Evolutionary conservation across 208 protist species (phyloP).

Genomic region (Crithidia thermophila): DNA sequence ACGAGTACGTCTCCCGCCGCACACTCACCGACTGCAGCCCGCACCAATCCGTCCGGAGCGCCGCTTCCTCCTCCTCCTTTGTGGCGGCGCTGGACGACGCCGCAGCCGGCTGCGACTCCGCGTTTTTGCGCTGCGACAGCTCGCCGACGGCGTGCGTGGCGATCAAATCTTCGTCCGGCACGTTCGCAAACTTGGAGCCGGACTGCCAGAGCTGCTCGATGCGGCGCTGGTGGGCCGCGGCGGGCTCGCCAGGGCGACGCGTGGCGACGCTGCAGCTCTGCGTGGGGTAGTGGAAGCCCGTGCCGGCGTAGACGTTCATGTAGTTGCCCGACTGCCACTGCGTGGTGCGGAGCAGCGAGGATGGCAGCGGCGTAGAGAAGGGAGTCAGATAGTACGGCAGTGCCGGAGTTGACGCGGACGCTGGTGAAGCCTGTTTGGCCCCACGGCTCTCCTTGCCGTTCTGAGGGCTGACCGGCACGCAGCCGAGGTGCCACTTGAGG

Average conservation of each 20-base stretch:
- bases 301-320: conserved; percentile 30
- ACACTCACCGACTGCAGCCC: conserved; percentile 25
- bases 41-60: conserved; percentile 22
- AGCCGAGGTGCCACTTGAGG: conserved; percentile 20
- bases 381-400: too few species aligned
- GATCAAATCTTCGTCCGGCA: conserved; percentile 41
- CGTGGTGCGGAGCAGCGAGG: conserved; percentile 20
- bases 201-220: conserved; percentile 29
- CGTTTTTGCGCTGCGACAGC: conserved; percentile 28
- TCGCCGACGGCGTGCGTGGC: conserved; percentile 25
- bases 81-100: neutral
- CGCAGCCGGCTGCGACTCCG: neutral
- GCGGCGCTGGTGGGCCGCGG: conserved; percentile 18
- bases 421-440: too few species aligned
- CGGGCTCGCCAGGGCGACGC: conserved; percentile 20
- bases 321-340: conserved; percentile 31
- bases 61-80: too few species aligned
- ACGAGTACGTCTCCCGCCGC: conserved; percentile 35
- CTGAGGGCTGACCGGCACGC: neutral
- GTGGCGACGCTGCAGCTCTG: conserved; percentile 37
- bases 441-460: neutral
- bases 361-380: too few species aligned
- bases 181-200: conserved; percentile 16
- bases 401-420: too few species aligned
- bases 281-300: conserved; percentile 28